Evolutionary conservation across 73 alveolate genomes (phyloP).

Genomic region (Diophrys appendiculata): DNA sequence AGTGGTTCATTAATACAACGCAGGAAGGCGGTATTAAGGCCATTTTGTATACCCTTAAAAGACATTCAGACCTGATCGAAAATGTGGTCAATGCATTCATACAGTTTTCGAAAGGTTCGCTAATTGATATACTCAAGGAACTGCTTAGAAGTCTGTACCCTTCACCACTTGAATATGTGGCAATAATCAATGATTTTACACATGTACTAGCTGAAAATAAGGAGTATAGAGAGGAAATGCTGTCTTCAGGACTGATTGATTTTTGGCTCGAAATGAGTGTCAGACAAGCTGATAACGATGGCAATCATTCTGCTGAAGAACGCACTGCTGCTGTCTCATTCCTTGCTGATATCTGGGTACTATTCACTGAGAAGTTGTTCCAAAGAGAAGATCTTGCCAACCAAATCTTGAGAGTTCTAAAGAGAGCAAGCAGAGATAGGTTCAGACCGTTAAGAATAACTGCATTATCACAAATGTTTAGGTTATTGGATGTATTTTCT

Average conservation of each 20-base stretch:
- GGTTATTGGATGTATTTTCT: conserved; percentile 49
- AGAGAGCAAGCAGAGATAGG: conserved; percentile 60
- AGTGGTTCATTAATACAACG: conserved; percentile 19
- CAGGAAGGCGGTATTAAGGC: conserved; percentile 60
- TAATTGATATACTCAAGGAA: conserved; percentile 8
- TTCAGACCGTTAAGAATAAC: conserved; percentile 47
- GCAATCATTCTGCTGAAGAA: conserved; percentile 64
- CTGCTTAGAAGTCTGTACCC: conserved; percentile 12
- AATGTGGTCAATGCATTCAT: conserved; percentile 9
- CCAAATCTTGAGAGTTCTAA: conserved; percentile 49
- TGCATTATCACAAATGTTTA: conserved; percentile 30
- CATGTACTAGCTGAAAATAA: conserved; percentile 3
- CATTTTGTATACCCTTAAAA: conserved; percentile 38
- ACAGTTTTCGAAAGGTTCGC: conserved; percentile 2
- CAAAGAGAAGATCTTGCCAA: conserved; percentile 64
- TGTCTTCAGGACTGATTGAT: conserved; percentile 47
- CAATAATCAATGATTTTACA: conserved; percentile 9
- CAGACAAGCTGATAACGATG: conserved; percentile 77
- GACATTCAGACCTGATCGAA: conserved; percentile 26
- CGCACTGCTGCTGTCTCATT: conserved; percentile 75
- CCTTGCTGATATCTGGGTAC: conserved; percentile 67
- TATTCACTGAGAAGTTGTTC: conserved; percentile 60
- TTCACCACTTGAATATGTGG: conserved; percentile 7
- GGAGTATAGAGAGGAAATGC: conserved; percentile 16
- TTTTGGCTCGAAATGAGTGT: conserved; percentile 75